Base-by-base conservation (phyloP, 2,329 filamentous ascomycete genomes). In the Claviceps arundinis region DNA sequence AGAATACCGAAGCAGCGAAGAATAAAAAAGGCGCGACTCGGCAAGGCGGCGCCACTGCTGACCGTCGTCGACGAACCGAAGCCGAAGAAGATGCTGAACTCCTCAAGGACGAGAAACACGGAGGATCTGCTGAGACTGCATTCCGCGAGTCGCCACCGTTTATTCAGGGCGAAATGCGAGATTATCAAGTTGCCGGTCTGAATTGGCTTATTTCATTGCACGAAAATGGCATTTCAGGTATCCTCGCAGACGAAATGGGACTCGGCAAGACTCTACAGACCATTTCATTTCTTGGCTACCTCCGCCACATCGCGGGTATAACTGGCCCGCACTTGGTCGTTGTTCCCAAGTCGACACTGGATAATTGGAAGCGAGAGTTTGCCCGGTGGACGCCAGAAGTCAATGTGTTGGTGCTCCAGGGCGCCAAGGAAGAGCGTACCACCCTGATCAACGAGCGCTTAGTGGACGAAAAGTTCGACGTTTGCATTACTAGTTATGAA, bases 341-440 rank as follows among this genome's bases (percentile, higher is more conserved):
- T 5, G 93, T 98, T 5, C 93, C 93, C 43, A 98, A 98, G 66
- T 97, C 93, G 13, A 98, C 93, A 0, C 78, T 98, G 6, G 91
- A 98, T 71, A 98, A 98, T 69, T 98, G 93, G 93, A 89, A 90
- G 70, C 83, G 93, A 60, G 93, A 98, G 66, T 97, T 97, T 65
- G 78, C 78, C 51, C 87, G 74, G 64, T 98, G 93, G 93, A 96
- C 91, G 1, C 93, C 93, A 0, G 93, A 97, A 55, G 87, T 97
- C 61, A 88, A 96, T 61, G 88, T 97, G 24, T 72, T 98, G 40
- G 89, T 98, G 11, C 77, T 98, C 7, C 93, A 97, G 66, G 93
- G 93, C 57, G 87, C 86, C 56, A 98, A 98, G 67, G 93, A 98
- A 8, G 89, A 96, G 69, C 87, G 93, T 45, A 81, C 89, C 56